Conservation (phyloP, 2,329 filamentous ascomycete genomes). For the Trichoderma semiorbis region DNA sequence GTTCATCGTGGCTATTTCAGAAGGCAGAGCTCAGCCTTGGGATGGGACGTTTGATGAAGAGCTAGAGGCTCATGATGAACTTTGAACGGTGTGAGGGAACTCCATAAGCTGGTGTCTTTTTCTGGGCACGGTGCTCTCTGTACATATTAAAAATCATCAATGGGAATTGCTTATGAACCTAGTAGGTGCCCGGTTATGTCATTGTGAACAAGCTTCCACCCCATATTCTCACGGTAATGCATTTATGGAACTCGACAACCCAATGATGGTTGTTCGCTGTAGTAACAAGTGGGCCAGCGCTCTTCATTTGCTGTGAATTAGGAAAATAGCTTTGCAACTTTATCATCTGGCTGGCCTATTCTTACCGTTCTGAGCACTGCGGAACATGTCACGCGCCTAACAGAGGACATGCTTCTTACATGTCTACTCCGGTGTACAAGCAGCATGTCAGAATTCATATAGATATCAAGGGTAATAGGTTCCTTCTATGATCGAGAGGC, state of each 20-base stretch:
- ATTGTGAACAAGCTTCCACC: not conserved
- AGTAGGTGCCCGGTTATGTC: not conserved
- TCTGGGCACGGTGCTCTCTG: not conserved
- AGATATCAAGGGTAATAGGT: not conserved
- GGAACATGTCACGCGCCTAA: not conserved
- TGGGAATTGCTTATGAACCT: not conserved
- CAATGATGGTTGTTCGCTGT: not conserved
- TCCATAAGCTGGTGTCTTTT: not conserved
- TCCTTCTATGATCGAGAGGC: not conserved
- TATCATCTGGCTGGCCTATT: not conserved
- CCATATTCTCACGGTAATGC: not conserved
- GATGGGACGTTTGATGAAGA: not conserved
- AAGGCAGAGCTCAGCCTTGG: constrained; percentile 41
- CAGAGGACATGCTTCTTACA: not conserved
- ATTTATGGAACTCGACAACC: not conserved
- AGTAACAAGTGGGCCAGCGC: not conserved
- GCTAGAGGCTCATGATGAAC: constrained; percentile 10
- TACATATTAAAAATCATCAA: not conserved
- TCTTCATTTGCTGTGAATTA: not conserved
- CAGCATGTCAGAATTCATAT: not conserved
- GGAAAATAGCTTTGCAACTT: not conserved
- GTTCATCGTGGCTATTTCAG: constrained; percentile 45
- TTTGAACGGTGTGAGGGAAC: not conserved
- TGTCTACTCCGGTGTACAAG: not conserved
- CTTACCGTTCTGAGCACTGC: not conserved